Percentiles rank a stretch among this genome's conserved stretches.
Evolutionary conservation across 345 rosid genomes (phyloP).

Genomic region (Sisymbrium altissimum): DNA sequence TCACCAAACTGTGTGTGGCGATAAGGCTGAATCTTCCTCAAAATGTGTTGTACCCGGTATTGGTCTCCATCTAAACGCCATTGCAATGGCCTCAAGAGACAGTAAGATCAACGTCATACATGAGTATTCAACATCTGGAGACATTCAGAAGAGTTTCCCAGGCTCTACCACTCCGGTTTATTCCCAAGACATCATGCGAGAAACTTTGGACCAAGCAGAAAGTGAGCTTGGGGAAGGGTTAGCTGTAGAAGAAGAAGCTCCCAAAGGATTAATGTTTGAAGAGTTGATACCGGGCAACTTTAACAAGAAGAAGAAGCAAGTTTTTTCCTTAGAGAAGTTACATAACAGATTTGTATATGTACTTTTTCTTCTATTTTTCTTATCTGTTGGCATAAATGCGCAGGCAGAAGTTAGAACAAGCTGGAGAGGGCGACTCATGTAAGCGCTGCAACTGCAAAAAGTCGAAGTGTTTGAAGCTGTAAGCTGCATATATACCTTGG

Average conservation of each 20-base stretch:
- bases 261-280: slow-evolving; percentile 44
- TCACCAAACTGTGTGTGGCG: slow-evolving; percentile 40
- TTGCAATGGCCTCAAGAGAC: slow-evolving; percentile 54
- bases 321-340: background rate
- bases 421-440: slow-evolving; percentile 64
- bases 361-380: background rate
- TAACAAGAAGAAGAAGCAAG: slow-evolving; percentile 74
- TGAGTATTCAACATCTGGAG: slow-evolving; percentile 46
- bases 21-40: slow-evolving; percentile 41
- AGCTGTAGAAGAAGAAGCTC: slow-evolving; percentile 56
- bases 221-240: slow-evolving; percentile 42
- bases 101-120: slow-evolving; percentile 33
- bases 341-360: background rate
- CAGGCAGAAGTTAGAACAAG: slow-evolving; percentile 66
- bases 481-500: slow-evolving; percentile 34
- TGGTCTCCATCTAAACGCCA: slow-evolving; percentile 89
- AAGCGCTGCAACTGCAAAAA: slow-evolving; percentile 97
- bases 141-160: slow-evolving; percentile 39
- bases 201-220: slow-evolving; percentile 43
- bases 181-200: slow-evolving; percentile 37
- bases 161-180: slow-evolving; percentile 41
- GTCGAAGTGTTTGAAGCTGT: slow-evolving; percentile 98
- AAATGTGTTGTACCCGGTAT: slow-evolving; percentile 72
- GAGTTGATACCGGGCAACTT: slow-evolving; percentile 62
- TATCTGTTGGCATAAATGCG: slow-evolving; percentile 26